These are phyloP conservation scores for Sphagnum contortum DNA, from an alignment of 225 moss, liverwort and hornwort genomes.

Conservation along the genomic window DNA sequence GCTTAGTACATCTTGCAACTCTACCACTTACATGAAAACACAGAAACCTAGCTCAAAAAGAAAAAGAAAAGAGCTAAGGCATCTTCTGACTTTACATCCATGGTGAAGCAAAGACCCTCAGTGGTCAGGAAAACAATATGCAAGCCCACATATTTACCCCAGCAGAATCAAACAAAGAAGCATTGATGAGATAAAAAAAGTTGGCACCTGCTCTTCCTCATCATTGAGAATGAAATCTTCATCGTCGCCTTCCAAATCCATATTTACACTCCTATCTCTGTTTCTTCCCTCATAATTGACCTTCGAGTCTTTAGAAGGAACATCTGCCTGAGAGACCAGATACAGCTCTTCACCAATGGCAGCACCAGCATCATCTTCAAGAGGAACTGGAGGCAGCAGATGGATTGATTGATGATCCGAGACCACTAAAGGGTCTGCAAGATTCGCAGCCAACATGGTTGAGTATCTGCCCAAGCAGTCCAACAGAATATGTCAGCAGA, in stretches of 20 bases:
- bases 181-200: not conserved
- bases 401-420: slow-evolving; percentile 23
- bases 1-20: too few relatives aligned
- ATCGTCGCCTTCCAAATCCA: slow-evolving; percentile 44
- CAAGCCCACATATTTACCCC: too few relatives aligned
- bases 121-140: too few relatives aligned
- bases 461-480: slow-evolving; percentile 58
- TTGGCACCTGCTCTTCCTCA: slow-evolving; percentile 55
- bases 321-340: slow-evolving; percentile 1
- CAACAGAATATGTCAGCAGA: not conserved
- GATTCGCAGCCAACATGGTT: slow-evolving; percentile 94
- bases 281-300: slow-evolving; percentile 2
- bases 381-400: slow-evolving; percentile 17
- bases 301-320: not conserved
- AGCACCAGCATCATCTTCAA: slow-evolving; percentile 7
- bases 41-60: too few relatives aligned
- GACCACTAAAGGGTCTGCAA: slow-evolving; percentile 38
- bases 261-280: slow-evolving; percentile 8
- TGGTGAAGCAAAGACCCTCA: too few relatives aligned
- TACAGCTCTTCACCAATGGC: slow-evolving; percentile 9
- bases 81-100: too few relatives aligned
- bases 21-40: too few relatives aligned
- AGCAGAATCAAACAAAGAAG: slow-evolving; percentile 1
- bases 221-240: slow-evolving; percentile 61
- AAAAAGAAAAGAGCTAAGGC: too few relatives aligned